These are phyloP conservation scores for Quercus tomentella DNA, from an alignment of 331 rosid genomes.

Conservation along the genomic window DNA sequence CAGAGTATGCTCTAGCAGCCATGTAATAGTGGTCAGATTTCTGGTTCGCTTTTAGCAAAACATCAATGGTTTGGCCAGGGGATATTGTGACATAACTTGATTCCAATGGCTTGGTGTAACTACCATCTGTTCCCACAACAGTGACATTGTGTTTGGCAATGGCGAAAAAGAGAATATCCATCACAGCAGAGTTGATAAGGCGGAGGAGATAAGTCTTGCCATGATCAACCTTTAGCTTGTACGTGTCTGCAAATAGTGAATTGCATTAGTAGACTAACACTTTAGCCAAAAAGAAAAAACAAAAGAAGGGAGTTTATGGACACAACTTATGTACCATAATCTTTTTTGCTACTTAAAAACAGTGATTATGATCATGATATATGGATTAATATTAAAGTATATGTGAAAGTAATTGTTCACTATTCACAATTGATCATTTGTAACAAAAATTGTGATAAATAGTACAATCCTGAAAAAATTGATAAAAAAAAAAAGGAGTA, in stretches of 20 bases:
- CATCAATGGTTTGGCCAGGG: neutral
- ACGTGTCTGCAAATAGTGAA: neutral
- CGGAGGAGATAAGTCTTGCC: neutral
- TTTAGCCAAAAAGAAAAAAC: no score
- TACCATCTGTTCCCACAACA: neutral
- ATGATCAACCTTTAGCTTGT: neutral
- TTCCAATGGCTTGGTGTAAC: neutral
- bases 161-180: neutral
- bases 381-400: no score
- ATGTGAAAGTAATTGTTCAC: no score
- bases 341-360: no score
- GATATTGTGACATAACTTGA: neutral
- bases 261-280: neutral
- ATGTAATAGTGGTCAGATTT: slow-evolving; percentile 23
- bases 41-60: neutral
- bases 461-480: no score
- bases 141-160: neutral
- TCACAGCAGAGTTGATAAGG: neutral
- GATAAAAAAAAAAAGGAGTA: no score
- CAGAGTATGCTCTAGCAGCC: neutral
- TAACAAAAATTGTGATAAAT: no score
- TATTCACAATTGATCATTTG: no score
- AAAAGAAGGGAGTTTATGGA: no score
- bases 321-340: no score
- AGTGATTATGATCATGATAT: no score